Conservation (phyloP, 805 yeast genomes). For the Ogataea glucozyma region DNA sequence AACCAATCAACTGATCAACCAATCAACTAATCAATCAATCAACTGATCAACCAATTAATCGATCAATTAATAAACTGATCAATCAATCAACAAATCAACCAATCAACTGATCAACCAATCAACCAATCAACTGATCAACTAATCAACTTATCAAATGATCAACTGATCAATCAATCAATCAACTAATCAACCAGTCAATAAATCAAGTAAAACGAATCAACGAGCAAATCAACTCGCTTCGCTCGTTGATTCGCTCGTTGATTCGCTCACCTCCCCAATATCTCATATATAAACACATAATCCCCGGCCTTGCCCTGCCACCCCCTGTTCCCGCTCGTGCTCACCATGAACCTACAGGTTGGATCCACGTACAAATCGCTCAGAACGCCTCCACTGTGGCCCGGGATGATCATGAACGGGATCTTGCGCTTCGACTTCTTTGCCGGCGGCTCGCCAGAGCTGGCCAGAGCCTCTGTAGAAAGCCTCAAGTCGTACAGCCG, state of each 20-base stretch:
- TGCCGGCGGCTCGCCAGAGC: conserved; percentile 5
- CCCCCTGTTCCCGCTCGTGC: conserved; percentile 93
- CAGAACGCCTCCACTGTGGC: conserved; percentile 91
- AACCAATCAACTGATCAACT: no score
- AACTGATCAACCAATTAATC: no score
- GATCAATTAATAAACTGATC: no score
- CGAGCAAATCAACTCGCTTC: neutral
- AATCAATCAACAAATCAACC: no score
- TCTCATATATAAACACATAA: conserved; percentile 78
- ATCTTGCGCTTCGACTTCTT: conserved; percentile 42
- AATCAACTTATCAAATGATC: no score
- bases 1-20: no score
- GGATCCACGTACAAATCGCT: conserved; percentile 81
- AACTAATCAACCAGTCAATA: no score
- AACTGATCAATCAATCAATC: no score
- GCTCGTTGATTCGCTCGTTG: neutral
- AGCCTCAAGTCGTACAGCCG: conserved; percentile 75
- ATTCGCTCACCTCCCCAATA: conserved; percentile 43
- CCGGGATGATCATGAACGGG: conserved; percentile 91
- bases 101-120: no score
- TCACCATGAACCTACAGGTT: conserved; percentile 81
- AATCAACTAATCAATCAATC: no score
- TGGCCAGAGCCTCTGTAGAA: conserved; percentile 18
- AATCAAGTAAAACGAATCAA: no score
- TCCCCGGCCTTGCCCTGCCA: conserved; percentile 88